Evolutionary conservation across 768 basidiomycete species (phyloP).

Genomic region (Lactarius hengduanensis): DNA sequence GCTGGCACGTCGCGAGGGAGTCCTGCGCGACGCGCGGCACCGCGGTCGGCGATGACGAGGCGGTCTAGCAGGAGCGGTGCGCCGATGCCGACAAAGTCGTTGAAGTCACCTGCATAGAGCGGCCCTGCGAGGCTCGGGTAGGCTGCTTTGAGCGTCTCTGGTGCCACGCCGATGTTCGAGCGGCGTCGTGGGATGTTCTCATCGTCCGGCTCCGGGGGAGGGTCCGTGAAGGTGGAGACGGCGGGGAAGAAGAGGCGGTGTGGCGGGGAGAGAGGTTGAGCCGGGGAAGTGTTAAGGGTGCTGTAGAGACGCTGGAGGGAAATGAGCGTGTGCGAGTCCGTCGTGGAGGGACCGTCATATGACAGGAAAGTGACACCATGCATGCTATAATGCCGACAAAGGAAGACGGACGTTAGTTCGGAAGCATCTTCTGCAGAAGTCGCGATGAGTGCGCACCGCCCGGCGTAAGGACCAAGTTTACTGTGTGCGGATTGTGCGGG

Average conservation of each 20-base stretch:
- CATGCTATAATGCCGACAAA: slow-evolving; percentile 42
- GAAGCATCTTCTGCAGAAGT: neutral
- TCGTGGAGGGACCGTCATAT: slow-evolving; percentile 34
- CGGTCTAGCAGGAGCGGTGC: slow-evolving; percentile 75
- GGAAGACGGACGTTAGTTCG: neutral
- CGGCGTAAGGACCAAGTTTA: slow-evolving; percentile 35
- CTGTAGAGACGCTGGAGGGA: slow-evolving; percentile 78
- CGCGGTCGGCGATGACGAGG: slow-evolving; percentile 71
- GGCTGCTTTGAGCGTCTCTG: slow-evolving; percentile 53
- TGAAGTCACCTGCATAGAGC: slow-evolving; percentile 74
- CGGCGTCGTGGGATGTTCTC: slow-evolving; percentile 33
- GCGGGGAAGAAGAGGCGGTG: slow-evolving; percentile 72
- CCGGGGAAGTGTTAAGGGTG: slow-evolving; percentile 46
- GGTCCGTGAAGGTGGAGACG: slow-evolving; percentile 57
- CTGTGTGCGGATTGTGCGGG: slow-evolving; percentile 29
- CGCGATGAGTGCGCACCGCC: slow-evolving; percentile 31
- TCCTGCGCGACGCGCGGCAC: slow-evolving; percentile 48
- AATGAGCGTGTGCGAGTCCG: slow-evolving; percentile 68
- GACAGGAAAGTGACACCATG: slow-evolving; percentile 61
- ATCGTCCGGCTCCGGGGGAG: slow-evolving; percentile 34
- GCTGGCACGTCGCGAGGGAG: slow-evolving; percentile 29
- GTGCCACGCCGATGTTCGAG: slow-evolving; percentile 35
- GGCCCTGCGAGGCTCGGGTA: slow-evolving; percentile 61
- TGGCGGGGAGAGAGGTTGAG: slow-evolving; percentile 30
- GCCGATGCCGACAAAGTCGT: slow-evolving; percentile 65